A percentile compares a stretch with the other conserved stretches of the same genome.
Evolutionary conservation across 108 stramenopile species (phyloP).

Genomic region (Conticribra guillardii): DNA sequence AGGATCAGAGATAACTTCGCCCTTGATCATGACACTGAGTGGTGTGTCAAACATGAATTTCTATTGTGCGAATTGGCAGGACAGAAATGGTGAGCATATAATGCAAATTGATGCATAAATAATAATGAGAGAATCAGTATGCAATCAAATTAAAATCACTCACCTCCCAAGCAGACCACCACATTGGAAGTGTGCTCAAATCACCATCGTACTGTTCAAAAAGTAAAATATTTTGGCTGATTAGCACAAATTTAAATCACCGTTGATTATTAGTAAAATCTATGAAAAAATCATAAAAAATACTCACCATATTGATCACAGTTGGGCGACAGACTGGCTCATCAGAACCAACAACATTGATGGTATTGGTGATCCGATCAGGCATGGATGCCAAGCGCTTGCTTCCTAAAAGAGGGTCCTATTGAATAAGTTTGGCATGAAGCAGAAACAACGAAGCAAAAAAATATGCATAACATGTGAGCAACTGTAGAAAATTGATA

Average conservation of each 20-base stretch:
- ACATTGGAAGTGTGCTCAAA: slow-evolving; percentile 62
- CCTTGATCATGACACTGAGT: slow-evolving; percentile 63
- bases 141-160: neutral
- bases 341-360: slow-evolving; percentile 67
- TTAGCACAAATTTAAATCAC: neutral
- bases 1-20: slow-evolving; percentile 55
- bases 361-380: slow-evolving; percentile 94
- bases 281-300: neutral
- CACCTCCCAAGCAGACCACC: slow-evolving; percentile 91
- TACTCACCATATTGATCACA: slow-evolving; percentile 88
- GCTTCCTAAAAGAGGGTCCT: slow-evolving; percentile 78
- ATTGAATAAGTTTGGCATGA: neutral
- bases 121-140: neutral
- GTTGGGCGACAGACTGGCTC: slow-evolving; percentile 86
- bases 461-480: too few relatives aligned
- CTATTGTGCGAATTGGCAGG: too few relatives aligned
- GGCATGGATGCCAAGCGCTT: slow-evolving; percentile 95
- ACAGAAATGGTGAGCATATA: too few relatives aligned
- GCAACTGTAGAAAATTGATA: neutral
- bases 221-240: neutral
- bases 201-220: slow-evolving; percentile 66
- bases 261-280: neutral
- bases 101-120: neutral
- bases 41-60: slow-evolving; percentile 88
- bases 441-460: neutral